phyloP scores from a whole-genome alignment of 208 protist genomes.

The Leishmania turanica region DNA sequence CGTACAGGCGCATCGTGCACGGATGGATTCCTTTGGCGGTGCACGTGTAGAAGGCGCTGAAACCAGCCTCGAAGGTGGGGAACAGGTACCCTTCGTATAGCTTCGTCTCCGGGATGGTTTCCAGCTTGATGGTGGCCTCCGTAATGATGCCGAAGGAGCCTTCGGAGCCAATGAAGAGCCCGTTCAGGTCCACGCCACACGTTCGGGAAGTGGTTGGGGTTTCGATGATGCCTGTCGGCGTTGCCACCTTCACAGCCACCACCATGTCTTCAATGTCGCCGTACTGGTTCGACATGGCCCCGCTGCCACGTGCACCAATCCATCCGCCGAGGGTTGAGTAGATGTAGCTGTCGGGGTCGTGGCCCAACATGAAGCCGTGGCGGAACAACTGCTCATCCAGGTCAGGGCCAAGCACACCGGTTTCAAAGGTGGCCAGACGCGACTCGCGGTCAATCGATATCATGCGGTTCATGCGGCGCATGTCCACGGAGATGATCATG shows the following conservation, averaged over 20 bases:
- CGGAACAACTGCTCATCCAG: slow-evolving; percentile 85
- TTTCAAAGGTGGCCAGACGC: slow-evolving; percentile 87
- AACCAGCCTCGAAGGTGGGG: slow-evolving; percentile 86
- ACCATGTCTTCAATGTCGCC: slow-evolving; percentile 95
- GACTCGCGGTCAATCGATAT: slow-evolving; percentile 87
- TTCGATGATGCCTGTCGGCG: slow-evolving; percentile 89
- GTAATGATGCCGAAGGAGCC: slow-evolving; percentile 95
- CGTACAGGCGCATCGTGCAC: slow-evolving; percentile 91
- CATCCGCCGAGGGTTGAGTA: slow-evolving; percentile 95
- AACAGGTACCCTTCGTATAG: slow-evolving; percentile 92
- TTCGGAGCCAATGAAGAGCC: slow-evolving; percentile 92
- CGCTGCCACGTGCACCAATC: slow-evolving; percentile 94
- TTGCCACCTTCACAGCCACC: slow-evolving; percentile 90
- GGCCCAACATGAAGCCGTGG: slow-evolving; percentile 92
- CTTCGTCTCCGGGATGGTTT: slow-evolving; percentile 82
- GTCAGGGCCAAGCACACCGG: slow-evolving; percentile 90
- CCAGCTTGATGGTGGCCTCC: slow-evolving; percentile 90
- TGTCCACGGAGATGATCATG: slow-evolving; percentile 94
- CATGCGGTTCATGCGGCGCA: slow-evolving; percentile 93
- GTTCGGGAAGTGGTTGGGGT: slow-evolving; percentile 81
- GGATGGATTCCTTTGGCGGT: slow-evolving; percentile 82
- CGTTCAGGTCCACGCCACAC: slow-evolving; percentile 91
- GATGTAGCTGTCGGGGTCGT: slow-evolving; percentile 95
- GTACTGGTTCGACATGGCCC: slow-evolving; percentile 96
- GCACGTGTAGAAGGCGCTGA: slow-evolving; percentile 83